These are phyloP conservation scores for Dictyostelium intermedium DNA, from an alignment of 78 protist species.

Conservation along the genomic window DNA sequence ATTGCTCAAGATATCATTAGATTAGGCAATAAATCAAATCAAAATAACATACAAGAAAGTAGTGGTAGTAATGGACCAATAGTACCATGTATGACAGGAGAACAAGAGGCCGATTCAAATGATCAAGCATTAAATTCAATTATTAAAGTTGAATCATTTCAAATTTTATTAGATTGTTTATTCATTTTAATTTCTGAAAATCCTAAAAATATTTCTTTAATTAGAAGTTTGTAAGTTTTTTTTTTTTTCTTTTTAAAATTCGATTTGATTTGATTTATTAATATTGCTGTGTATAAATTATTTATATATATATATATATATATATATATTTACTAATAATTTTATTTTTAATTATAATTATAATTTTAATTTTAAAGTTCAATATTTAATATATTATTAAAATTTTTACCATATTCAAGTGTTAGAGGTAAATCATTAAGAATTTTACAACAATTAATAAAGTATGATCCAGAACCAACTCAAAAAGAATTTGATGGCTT, in stretches of 20 bases:
- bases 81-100: not conserved
- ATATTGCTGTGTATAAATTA: no score
- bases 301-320: not conserved
- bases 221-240: slow-evolving; percentile 52
- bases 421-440: slow-evolving; percentile 50
- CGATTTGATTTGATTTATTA: no score
- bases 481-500: slow-evolving; percentile 70
- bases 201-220: slow-evolving; percentile 53
- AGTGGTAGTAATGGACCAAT: not conserved
- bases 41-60: not conserved
- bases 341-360: no score
- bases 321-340: not conserved
- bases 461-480: slow-evolving; percentile 51
- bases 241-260: not conserved
- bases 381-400: slow-evolving; percentile 45
- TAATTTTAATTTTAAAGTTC: no score
- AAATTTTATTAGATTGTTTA: slow-evolving; percentile 48
- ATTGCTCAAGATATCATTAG: slow-evolving; percentile 23
- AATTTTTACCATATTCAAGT: slow-evolving; percentile 40
- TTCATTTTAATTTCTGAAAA: slow-evolving; percentile 55
- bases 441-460: slow-evolving; percentile 58
- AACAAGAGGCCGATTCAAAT: not conserved
- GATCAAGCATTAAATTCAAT: not conserved
- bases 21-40: not conserved
- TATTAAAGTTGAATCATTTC: slow-evolving; percentile 24